These are phyloP conservation scores for Straminergon stramineum DNA, from an alignment of 225 moss, liverwort and hornwort species.

Conservation along the genomic window DNA sequence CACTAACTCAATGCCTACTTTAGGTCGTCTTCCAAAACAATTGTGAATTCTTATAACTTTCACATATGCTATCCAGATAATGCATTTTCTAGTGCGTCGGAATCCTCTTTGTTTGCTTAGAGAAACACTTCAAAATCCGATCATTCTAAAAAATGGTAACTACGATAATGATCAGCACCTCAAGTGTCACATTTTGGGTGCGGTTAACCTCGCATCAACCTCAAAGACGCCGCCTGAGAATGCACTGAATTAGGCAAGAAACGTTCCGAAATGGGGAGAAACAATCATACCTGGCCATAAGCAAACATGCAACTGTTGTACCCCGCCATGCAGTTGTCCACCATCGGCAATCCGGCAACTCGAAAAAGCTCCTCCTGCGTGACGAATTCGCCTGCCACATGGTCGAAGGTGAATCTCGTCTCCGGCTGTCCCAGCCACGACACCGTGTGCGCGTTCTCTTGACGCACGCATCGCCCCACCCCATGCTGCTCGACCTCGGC, in stretches of 20 bases:
- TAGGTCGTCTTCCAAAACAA: background rate
- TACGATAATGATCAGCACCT: background rate
- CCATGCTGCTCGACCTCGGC: conserved; percentile 57
- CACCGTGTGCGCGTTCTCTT: conserved; percentile 78
- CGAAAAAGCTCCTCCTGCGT: conserved; percentile 81
- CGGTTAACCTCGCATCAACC: background rate
- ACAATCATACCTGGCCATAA: conserved; percentile 56
- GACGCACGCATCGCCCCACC: conserved; percentile 54
- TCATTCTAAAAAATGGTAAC: background rate
- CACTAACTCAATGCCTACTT: background rate
- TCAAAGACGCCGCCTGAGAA: background rate
- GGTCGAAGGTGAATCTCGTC: conserved; percentile 90
- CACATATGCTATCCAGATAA: background rate
- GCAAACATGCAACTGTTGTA: conserved; percentile 99
- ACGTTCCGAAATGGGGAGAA: background rate
- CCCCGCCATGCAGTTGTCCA: conserved; percentile 91
- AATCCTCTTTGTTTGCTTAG: background rate
- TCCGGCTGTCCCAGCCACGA: conserved; percentile 90
- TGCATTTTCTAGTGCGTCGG: background rate
- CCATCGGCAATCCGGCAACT: conserved; percentile 89
- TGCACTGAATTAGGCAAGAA: background rate
- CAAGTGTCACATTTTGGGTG: background rate
- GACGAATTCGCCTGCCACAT: conserved; percentile 81
- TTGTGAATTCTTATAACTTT: background rate
- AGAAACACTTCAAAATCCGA: background rate